Evolutionary conservation across 495 filamentous ascomycete species (phyloP).

Genomic region (Entonaema liquescens): DNA sequence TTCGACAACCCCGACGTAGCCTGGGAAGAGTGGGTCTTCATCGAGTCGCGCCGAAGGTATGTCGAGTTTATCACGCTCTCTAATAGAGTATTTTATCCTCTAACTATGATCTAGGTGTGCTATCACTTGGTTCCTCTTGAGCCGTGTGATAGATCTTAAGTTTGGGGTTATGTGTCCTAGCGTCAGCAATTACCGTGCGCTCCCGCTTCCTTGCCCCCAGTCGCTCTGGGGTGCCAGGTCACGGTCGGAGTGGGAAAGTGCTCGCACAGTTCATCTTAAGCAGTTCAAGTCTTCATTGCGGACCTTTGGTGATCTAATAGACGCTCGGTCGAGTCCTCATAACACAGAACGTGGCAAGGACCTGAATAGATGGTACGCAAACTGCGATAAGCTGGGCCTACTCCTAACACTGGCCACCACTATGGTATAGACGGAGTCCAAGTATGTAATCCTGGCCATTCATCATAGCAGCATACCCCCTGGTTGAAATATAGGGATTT

Average conservation of each 20-base stretch:
- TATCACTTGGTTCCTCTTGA: constrained; percentile 37
- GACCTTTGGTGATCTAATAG: constrained; percentile 39
- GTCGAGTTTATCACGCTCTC: not conserved
- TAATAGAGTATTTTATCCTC: not conserved
- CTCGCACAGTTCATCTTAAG: constrained; percentile 5
- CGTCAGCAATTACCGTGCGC: constrained; percentile 28
- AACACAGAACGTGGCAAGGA: constrained; percentile 18
- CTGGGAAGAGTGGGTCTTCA: constrained; percentile 39
- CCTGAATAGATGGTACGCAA: constrained; percentile 41
- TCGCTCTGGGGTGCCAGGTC: constrained; percentile 38
- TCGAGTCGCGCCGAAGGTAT: constrained; percentile 39
- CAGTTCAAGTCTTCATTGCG: not conserved
- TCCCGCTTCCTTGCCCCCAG: constrained; percentile 34
- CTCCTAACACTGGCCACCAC: constrained; percentile 34
- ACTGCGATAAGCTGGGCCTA: constrained; percentile 37
- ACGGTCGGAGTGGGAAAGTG: constrained; percentile 30
- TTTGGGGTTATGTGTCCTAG: constrained; percentile 32
- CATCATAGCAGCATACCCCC: not conserved
- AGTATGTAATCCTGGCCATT: not conserved
- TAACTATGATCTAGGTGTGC: constrained; percentile 16
- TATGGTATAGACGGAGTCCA: constrained; percentile 27
- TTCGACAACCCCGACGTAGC: constrained; percentile 26
- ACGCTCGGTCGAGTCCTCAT: constrained; percentile 19
- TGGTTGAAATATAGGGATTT: too few relatives aligned
- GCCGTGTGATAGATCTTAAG: constrained; percentile 38